Evolutionary conservation across 192 early-diverging fungal genomes (phyloP).

Genomic region (Phycomyces blakesleeanus): DNA sequence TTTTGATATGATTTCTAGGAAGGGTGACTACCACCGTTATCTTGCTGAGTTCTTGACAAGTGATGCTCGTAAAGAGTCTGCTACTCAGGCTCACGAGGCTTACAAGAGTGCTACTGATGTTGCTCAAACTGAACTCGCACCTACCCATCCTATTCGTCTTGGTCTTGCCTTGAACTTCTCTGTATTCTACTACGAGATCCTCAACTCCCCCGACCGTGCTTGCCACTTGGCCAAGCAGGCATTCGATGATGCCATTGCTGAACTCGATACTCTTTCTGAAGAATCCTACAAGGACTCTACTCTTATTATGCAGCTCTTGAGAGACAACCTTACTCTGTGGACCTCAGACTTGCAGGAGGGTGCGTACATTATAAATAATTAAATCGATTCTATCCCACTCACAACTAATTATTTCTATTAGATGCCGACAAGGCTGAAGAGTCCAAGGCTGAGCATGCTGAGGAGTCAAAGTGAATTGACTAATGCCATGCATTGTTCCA

Average conservation of each 20-base stretch:
- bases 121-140: constrained; percentile 89
- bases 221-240: constrained; percentile 96
- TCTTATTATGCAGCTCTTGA: constrained; percentile 98
- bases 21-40: constrained; percentile 99
- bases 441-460: constrained; percentile 13
- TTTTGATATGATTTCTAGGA: constrained; percentile 51
- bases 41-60: constrained; percentile 94
- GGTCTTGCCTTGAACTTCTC: constrained; percentile 98
- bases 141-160: constrained; percentile 98
- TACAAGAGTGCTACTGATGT: constrained; percentile 96
- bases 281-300: constrained; percentile 99
- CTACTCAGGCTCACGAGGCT: constrained; percentile 82
- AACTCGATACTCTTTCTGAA: constrained; percentile 96
- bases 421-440: constrained; percentile 26
- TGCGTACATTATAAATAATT: constrained; percentile 26
- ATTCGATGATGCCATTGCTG: constrained; percentile 99
- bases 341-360: constrained; percentile 94
- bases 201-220: constrained; percentile 95
- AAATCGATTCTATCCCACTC: background rate
- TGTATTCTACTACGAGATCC: constrained; percentile 99
- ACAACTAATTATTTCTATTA: background rate
- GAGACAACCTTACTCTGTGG: constrained; percentile 99
- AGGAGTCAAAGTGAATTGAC: constrained; percentile 16
- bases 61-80: constrained; percentile 79
- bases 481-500: background rate